Evolutionary conservation across 805 yeast genomes (phyloP).

Genomic region (Zygosaccharomyces bisporus): DNA sequence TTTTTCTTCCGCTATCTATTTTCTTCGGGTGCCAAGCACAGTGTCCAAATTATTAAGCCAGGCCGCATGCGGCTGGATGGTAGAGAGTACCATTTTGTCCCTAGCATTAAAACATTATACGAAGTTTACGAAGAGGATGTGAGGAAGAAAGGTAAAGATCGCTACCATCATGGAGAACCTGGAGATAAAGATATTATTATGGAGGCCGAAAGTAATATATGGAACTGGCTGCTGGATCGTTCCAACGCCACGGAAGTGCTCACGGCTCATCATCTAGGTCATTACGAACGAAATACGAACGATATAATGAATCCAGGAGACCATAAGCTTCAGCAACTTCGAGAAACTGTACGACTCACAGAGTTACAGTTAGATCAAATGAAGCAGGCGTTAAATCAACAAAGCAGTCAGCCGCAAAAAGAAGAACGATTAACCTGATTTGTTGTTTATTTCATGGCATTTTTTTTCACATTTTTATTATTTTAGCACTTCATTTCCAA

Average conservation of each 20-base stretch:
- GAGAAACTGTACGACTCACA: slow-evolving; percentile 29
- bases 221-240: slow-evolving; percentile 68
- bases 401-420: not conserved
- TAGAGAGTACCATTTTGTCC: slow-evolving; percentile 39
- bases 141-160: slow-evolving; percentile 13
- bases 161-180: not conserved
- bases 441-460: not conserved
- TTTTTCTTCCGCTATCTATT: slow-evolving; percentile 13
- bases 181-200: slow-evolving; percentile 29
- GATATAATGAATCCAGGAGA: slow-evolving; percentile 6
- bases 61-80: slow-evolving; percentile 36
- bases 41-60: slow-evolving; percentile 21
- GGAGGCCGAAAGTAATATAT: slow-evolving; percentile 55
- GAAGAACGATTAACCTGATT: not conserved
- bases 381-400: slow-evolving; percentile 17
- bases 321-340: slow-evolving; percentile 25
- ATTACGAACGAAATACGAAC: not conserved
- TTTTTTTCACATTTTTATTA: slow-evolving; percentile 1
- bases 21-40: slow-evolving; percentile 6
- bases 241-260: slow-evolving; percentile 20
- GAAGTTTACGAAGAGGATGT: slow-evolving; percentile 28
- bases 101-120: slow-evolving; percentile 39
- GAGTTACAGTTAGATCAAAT: slow-evolving; percentile 28
- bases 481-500: too few species aligned
- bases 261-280: slow-evolving; percentile 5